Percentiles rank a stretch among this genome's conserved stretches.
phyloP scores from a whole-genome alignment of 306 rosid genomes.

The Potentilla sterilis region DNA sequence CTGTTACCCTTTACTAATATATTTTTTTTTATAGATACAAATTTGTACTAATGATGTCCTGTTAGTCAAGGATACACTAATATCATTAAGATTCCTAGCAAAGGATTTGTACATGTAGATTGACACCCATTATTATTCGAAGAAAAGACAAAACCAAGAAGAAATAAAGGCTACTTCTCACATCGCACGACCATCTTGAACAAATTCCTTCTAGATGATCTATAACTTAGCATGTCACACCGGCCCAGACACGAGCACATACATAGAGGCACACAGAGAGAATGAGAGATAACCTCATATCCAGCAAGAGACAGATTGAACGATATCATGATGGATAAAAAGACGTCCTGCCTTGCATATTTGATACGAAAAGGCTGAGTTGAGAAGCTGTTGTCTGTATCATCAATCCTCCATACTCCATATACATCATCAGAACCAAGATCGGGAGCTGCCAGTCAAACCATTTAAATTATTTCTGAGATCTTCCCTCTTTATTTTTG shows the following conservation, averaged over 20 bases:
- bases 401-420: conserved; percentile 89
- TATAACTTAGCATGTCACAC: not conserved
- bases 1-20: not conserved
- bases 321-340: conserved; percentile 74
- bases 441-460: conserved; percentile 67
- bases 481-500: conserved; percentile 16
- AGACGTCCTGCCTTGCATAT: conserved; percentile 82
- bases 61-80: not conserved
- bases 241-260: too few species aligned
- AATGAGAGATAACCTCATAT: conserved; percentile 52
- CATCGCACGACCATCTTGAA: not conserved
- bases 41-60: not conserved
- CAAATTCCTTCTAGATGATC: not conserved
- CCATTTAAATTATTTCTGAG: conserved; percentile 12
- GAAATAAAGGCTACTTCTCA: not conserved
- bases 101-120: not conserved
- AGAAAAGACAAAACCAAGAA: not conserved
- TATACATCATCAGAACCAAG: conserved; percentile 52
- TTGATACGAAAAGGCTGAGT: conserved; percentile 86
- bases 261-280: not conserved
- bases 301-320: conserved; percentile 57
- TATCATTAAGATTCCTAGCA: too few species aligned
- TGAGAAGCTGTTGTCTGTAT: conserved; percentile 85
- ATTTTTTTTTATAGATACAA: not conserved
- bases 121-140: not conserved